These are phyloP conservation scores for Hylodesmum podocarpum DNA, from an alignment of 306 rosid genomes.

Conservation along the genomic window DNA sequence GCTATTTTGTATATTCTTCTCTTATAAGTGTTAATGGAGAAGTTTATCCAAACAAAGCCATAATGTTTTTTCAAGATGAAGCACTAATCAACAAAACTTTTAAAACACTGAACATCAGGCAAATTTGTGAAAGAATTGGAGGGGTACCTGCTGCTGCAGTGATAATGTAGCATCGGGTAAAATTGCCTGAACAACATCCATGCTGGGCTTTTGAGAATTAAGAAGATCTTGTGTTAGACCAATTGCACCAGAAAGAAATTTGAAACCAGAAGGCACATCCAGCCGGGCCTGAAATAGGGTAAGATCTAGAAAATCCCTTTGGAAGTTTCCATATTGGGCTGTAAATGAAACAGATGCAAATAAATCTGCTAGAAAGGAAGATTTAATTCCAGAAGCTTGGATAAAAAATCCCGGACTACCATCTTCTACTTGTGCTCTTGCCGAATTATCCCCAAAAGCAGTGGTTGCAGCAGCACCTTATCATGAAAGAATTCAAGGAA, in stretches of 20 bases:
- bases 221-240: constrained; percentile 60
- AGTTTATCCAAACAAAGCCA: not conserved
- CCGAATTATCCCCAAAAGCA: constrained; percentile 54
- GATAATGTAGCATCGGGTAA: constrained; percentile 72
- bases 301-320: constrained; percentile 68
- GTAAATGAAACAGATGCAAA: constrained; percentile 72
- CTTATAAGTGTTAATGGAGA: not conserved
- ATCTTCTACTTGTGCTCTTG: constrained; percentile 42
- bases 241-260: constrained; percentile 71
- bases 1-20: too few relatives aligned
- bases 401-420: constrained; percentile 50
- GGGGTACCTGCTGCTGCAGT: constrained; percentile 90
- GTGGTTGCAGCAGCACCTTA: constrained; percentile 71
- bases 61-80: not conserved
- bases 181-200: constrained; percentile 61
- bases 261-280: constrained; percentile 78
- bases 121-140: constrained; percentile 24
- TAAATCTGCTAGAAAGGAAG: constrained; percentile 61
- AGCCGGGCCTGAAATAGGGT: constrained; percentile 72
- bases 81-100: constrained; percentile 4
- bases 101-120: not conserved
- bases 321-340: constrained; percentile 86
- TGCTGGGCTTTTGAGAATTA: constrained; percentile 60
- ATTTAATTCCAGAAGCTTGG: constrained; percentile 51
- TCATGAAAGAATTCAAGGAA: constrained; percentile 26